phyloP scores from a whole-genome alignment of 2,329 filamentous ascomycete genomes.

The Chaetomium strumarium region DNA sequence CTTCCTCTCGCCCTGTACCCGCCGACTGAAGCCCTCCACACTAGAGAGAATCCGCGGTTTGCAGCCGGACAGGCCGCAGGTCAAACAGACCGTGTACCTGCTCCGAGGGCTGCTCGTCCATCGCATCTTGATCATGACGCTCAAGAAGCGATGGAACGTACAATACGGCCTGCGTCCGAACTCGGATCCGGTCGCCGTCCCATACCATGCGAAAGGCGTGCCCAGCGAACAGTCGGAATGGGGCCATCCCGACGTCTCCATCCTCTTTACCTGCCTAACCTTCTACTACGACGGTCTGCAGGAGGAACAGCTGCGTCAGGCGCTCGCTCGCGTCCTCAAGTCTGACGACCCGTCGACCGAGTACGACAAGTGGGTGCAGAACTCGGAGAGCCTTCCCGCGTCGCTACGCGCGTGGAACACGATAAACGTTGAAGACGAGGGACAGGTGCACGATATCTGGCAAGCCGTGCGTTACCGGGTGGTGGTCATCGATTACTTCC shows the following conservation, averaged over 20 bases:
- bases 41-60: constrained; percentile 25
- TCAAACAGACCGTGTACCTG: constrained; percentile 42
- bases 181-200: constrained; percentile 58
- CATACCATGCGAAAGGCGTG: constrained; percentile 59
- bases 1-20: no score
- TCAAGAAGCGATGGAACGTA: constrained; percentile 63
- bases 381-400: constrained; percentile 38
- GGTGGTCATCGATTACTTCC: constrained; percentile 52
- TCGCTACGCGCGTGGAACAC: constrained; percentile 46
- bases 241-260: constrained; percentile 60
- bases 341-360: constrained; percentile 51
- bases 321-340: constrained; percentile 46
- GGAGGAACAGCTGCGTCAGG: constrained; percentile 42
- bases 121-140: constrained; percentile 51
- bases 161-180: constrained; percentile 52
- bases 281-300: constrained; percentile 61
- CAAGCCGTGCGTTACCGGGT: constrained; percentile 42
- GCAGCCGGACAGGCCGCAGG: constrained; percentile 30
- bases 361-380: constrained; percentile 47
- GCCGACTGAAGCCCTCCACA: no score
- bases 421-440: constrained; percentile 54
- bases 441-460: constrained; percentile 47
- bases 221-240: constrained; percentile 59
- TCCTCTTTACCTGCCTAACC: constrained; percentile 57
- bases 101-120: constrained; percentile 58